phyloP scores from a whole-genome alignment of 2,329 filamentous ascomycete genomes.

The Neopestalotiopsis sp. region DNA sequence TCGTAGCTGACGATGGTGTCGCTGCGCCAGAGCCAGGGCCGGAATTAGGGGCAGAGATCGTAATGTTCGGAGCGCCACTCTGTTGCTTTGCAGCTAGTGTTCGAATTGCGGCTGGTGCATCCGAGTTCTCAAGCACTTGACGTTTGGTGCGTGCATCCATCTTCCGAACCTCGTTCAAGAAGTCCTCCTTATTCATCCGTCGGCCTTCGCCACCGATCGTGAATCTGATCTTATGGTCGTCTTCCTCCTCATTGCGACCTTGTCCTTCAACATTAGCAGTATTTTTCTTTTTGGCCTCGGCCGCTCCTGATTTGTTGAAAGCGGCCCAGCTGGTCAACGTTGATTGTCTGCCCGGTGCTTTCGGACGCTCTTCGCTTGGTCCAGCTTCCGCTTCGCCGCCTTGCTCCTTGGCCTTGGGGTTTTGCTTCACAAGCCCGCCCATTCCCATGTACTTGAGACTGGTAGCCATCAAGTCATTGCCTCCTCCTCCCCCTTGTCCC shows the following conservation, averaged over 20 bases:
- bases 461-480: constrained; percentile 47
- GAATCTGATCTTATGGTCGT: constrained; percentile 77
- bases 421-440: constrained; percentile 47
- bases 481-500: constrained; percentile 19
- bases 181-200: constrained; percentile 81
- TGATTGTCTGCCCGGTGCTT: constrained; percentile 35
- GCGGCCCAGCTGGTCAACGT: constrained; percentile 57
- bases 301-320: constrained; percentile 42
- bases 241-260: constrained; percentile 52
- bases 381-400: constrained; percentile 31
- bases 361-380: constrained; percentile 32
- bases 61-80: neutral
- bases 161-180: constrained; percentile 75
- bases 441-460: constrained; percentile 62
- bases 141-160: constrained; percentile 70
- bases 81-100: constrained; percentile 47
- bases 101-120: constrained; percentile 54
- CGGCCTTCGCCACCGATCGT: constrained; percentile 75
- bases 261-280: constrained; percentile 38
- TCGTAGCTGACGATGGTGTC: constrained; percentile 36
- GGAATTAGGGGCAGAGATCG: neutral
- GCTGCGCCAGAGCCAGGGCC: constrained; percentile 6
- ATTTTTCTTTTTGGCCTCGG: constrained; percentile 46
- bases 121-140: constrained; percentile 58
- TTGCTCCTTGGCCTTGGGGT: constrained; percentile 39